Conservation (phyloP, 2,329 filamentous ascomycete genomes). For the Trichoderma endophyticum region DNA sequence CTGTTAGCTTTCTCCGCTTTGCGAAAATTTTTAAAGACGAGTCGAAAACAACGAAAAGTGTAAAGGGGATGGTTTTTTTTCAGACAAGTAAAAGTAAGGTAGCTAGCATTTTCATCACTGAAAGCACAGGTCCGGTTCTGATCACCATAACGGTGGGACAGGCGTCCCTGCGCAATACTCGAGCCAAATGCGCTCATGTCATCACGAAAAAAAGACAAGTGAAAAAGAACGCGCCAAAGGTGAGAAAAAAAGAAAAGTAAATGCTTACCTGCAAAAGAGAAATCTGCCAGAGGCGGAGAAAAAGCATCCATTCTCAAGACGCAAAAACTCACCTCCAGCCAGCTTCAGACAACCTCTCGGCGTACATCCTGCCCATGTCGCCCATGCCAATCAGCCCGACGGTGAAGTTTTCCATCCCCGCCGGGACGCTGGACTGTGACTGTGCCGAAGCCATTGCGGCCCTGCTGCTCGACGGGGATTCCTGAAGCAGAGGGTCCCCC, state of each 20-base stretch:
- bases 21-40: not conserved
- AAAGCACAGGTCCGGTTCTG: constrained; percentile 59
- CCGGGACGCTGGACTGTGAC: constrained; percentile 27
- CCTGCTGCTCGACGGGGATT: constrained; percentile 26
- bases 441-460: constrained; percentile 30
- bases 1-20: constrained; percentile 12
- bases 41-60: not conserved
- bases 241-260: constrained; percentile 7
- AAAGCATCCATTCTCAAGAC: not conserved
- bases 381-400: constrained; percentile 98
- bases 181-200: constrained; percentile 99
- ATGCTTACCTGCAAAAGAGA: constrained; percentile 19
- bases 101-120: constrained; percentile 99
- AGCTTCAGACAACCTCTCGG: constrained; percentile 78
- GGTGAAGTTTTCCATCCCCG: constrained; percentile 64
- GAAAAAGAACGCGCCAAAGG: constrained; percentile 3
- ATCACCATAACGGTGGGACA: constrained; percentile 74
- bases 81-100: constrained; percentile 88
- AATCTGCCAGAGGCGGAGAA: not conserved
- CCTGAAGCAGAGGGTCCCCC: constrained; percentile 23
- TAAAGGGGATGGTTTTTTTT: constrained; percentile 39
- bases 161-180: constrained; percentile 74
- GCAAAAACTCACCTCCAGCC: constrained; percentile 77
- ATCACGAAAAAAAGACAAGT: constrained; percentile 79
- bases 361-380: constrained; percentile 99